Evolutionary conservation across 129 eudicot species (phyloP).

Genomic region (sunflower (Helianthus annuus)): HanXRQr2.0-SUNRISE NC_035443.2:15532853-15533352

Average conservation of each 20-base stretch:
- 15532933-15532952: background rate
- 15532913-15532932: background rate
- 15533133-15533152: background rate
- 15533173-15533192: background rate
- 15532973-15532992: background rate
- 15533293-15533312: too few relatives aligned
- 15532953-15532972: background rate
- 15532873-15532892: constrained; percentile 89
- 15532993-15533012: background rate
- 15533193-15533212: background rate
- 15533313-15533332: too few relatives aligned
- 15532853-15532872: constrained; percentile 82
- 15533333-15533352: too few relatives aligned
- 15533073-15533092: background rate
- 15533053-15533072: background rate
- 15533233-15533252: background rate
- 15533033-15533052: background rate
- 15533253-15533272: too few relatives aligned
- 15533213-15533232: background rate
- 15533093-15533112: background rate
- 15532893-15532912: constrained; percentile 89
- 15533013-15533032: background rate
- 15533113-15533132: background rate
- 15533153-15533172: background rate
- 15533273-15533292: too few relatives aligned